Base-by-base conservation (phyloP, 768 basidiomycete species). In the Trametes coccinea region DNA sequence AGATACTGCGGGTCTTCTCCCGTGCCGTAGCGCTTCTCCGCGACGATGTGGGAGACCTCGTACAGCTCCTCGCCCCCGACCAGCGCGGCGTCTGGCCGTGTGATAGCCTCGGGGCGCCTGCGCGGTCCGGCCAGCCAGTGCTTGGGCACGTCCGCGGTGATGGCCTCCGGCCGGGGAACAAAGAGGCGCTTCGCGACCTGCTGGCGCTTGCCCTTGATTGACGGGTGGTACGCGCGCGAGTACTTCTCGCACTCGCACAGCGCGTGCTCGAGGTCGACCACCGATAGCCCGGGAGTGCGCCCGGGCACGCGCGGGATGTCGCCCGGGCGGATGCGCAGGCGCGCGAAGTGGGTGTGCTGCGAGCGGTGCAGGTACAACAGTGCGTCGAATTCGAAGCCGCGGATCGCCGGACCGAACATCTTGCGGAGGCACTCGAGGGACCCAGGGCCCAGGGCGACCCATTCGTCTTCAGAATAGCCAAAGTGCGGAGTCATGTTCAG, bases 161-260 rank as follows among this genome's bases (percentile, higher is more conserved):
- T 62, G n/a, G 69, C 67, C 39, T 37, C 59, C 10, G 60, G 60
- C 17, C 60, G 57, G 7, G 69, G 61, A 14, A 53, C 56, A 59
- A 67, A 72, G 14, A 40, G 41, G 16, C 45, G 56, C 31, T 50
- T 56, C n/a, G 59, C 73, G 34, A 83, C 67, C 57, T 79, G 67
- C 16, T 66, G 75, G 46, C 82, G 77, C 27, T 56, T 58, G 22
- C 70, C 65, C 46, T 75, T 78, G 58, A 85, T 68, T 10, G 72
- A 43, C 3, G 84, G 82, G 70, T 84, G 81, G 17, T 73, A 76
- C n/a, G 75, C 75, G 48, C 90, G 86, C 44, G 84, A 78, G 68
- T 92, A 92, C 69, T 92, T 90, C 74, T 91, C 88, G 47, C 88
- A 78, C 70, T 93, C 91, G 74, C 91, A 93, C 14, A 92, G 74